phyloP scores from a whole-genome alignment of 805 yeast species.

The Spathaspora arborariae region DNA sequence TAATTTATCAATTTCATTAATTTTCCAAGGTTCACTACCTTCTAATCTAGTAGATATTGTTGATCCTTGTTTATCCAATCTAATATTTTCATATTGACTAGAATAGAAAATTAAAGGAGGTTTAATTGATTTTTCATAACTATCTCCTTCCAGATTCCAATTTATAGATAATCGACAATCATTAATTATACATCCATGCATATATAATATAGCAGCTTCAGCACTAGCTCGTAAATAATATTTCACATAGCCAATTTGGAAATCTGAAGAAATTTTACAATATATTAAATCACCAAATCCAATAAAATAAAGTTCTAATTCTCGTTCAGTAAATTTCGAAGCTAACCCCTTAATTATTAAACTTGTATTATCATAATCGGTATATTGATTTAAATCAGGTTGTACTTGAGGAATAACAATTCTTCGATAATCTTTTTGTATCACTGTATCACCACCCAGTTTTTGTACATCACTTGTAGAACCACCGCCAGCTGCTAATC shows the following conservation, averaged over 20 bases:
- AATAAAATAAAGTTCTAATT: slow-evolving; percentile 55
- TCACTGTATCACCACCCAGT: slow-evolving; percentile 1
- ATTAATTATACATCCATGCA: slow-evolving; percentile 27
- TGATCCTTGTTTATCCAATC: slow-evolving; percentile 16
- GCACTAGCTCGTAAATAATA: slow-evolving; percentile 32
- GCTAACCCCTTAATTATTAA: slow-evolving; percentile 67
- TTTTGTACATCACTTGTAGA: slow-evolving; percentile 12
- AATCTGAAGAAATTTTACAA: slow-evolving; percentile 18
- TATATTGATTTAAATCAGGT: slow-evolving; percentile 57
- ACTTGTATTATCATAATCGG: slow-evolving; percentile 81
- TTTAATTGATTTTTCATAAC: slow-evolving; percentile 11
- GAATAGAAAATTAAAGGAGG: slow-evolving; percentile 20
- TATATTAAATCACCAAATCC: slow-evolving; percentile 54
- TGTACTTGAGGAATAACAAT: slow-evolving; percentile 39
- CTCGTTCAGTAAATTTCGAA: slow-evolving; percentile 54
- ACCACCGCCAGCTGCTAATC: slow-evolving; percentile 37
- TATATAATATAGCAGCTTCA: slow-evolving; percentile 31
- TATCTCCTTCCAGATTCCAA: slow-evolving; percentile 22
- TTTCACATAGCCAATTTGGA: slow-evolving; percentile 20
- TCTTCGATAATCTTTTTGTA: slow-evolving; percentile 13
- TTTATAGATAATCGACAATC: slow-evolving; percentile 24
- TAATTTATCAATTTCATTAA: slow-evolving; percentile 14
- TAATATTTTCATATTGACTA: slow-evolving; percentile 10
- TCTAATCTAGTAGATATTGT: slow-evolving; percentile 8
- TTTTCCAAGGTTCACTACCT: slow-evolving; percentile 14